Conservation (phyloP, 768 basidiomycete genomes). For the Tulasnella sp. region DNA sequence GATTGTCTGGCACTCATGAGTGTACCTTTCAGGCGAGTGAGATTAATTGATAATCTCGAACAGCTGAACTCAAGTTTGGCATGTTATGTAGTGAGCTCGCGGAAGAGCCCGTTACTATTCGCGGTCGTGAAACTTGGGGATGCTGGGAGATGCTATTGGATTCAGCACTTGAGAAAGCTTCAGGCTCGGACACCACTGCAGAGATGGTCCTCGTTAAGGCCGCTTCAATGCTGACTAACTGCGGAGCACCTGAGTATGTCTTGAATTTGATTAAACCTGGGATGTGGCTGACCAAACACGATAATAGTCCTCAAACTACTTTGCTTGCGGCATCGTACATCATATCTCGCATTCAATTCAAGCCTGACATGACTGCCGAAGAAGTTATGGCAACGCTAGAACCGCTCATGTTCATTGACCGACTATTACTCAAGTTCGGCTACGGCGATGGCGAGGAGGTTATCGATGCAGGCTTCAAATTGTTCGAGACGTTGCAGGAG, state of each 20-base stretch:
- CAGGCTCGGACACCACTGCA: neutral
- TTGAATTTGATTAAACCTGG: no score
- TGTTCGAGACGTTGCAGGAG: no score
- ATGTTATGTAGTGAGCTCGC: neutral
- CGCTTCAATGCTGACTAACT: neutral
- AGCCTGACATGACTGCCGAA: no score
- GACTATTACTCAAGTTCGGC: no score
- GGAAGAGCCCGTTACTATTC: constrained; percentile 8
- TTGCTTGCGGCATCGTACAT: no score
- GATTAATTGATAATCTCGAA: neutral
- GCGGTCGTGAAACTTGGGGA: neutral
- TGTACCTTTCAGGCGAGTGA: constrained; percentile 11
- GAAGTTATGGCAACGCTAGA: no score
- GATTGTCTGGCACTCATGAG: constrained; percentile 1
- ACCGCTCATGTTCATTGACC: no score
- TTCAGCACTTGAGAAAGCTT: neutral
- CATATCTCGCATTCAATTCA: no score
- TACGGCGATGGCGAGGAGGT: no score
- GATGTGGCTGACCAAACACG: no score
- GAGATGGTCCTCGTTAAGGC: neutral
- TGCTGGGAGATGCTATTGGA: constrained; percentile 8
- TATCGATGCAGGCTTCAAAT: no score
- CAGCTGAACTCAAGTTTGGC: neutral
- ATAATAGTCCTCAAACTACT: no score
- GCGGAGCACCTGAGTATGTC: constrained; percentile 3